A percentile compares a stretch with the other conserved stretches of the same genome.
These are phyloP conservation scores for Globisporangium perplexum DNA, from an alignment of 352 stramenopile species.

Conservation along the genomic window DNA sequence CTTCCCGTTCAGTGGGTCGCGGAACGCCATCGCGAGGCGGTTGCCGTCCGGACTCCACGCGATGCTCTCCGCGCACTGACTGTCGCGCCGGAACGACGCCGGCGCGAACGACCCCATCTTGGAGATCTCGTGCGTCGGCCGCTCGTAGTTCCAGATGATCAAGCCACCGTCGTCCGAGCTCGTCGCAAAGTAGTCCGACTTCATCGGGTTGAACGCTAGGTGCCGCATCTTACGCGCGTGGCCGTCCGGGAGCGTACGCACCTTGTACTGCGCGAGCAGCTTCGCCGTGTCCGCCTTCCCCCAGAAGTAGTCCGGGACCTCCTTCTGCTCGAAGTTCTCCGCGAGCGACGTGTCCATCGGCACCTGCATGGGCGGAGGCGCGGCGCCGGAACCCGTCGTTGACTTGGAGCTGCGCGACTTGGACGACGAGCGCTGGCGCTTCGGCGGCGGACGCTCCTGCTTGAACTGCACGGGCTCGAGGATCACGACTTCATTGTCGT, in stretches of 20 bases:
- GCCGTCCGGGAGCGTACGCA: conserved; percentile 52
- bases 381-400: conserved; percentile 8
- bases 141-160: conserved; percentile 75
- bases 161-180: conserved; percentile 74
- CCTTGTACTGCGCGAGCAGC: conserved; percentile 60
- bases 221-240: conserved; percentile 65
- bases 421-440: conserved; percentile 4
- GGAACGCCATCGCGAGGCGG: conserved; percentile 75
- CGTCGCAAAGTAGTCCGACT: conserved; percentile 68
- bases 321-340: conserved; percentile 7
- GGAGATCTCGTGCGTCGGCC: conserved; percentile 47
- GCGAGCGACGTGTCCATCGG: conserved; percentile 21
- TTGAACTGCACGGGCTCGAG: conserved; percentile 42
- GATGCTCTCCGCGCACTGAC: conserved; percentile 62
- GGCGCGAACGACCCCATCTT: conserved; percentile 58
- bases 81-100: conserved; percentile 56
- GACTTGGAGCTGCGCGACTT: conserved; percentile 11
- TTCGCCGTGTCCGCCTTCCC: conserved; percentile 56
- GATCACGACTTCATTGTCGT: conserved; percentile 52
- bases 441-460: conserved; percentile 5
- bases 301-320: conserved; percentile 75
- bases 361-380: conserved; percentile 11
- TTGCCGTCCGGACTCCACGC: conserved; percentile 71
- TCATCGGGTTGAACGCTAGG: conserved; percentile 69
- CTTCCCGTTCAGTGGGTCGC: conserved; percentile 45